Conservation (phyloP, 2,329 filamentous ascomycete genomes). For the Penicillium aurantiogriseum region DNA sequence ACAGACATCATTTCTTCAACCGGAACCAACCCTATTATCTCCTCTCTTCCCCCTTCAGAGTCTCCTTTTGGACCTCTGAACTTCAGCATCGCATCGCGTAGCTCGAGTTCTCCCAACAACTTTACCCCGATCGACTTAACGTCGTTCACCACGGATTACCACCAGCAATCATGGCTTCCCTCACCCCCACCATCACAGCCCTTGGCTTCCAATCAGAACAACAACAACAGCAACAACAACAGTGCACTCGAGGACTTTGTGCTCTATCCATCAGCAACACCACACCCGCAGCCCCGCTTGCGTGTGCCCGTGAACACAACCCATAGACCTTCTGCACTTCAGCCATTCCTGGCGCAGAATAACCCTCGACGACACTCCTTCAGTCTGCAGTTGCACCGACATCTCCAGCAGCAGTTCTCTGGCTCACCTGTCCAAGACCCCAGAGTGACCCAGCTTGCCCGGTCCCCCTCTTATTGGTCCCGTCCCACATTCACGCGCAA, state of each 20-base stretch:
- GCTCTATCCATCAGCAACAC: constrained; percentile 38
- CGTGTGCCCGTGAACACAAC: constrained; percentile 36
- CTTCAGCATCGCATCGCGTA: constrained; percentile 43
- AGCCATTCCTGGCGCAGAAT: constrained; percentile 37
- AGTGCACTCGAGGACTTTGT: constrained; percentile 45
- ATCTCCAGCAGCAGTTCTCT: constrained; percentile 35
- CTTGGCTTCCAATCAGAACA: constrained; percentile 40
- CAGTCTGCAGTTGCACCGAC: constrained; percentile 38
- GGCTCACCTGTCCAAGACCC: constrained; percentile 39
- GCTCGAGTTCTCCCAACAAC: constrained; percentile 42
- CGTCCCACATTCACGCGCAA: constrained; percentile 33
- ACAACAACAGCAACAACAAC: constrained; percentile 34
- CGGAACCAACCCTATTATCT: constrained; percentile 30
- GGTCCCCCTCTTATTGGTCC: constrained; percentile 41
- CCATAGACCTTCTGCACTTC: constrained; percentile 37
- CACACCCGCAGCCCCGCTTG: constrained; percentile 36
- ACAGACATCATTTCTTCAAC: constrained; percentile 44
- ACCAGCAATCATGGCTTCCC: constrained; percentile 49
- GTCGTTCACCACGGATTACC: constrained; percentile 52
- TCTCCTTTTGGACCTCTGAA: constrained; percentile 48
- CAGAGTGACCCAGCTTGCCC: constrained; percentile 42
- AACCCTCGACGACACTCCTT: constrained; percentile 38
- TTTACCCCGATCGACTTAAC: constrained; percentile 43
- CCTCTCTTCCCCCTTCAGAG: constrained; percentile 41
- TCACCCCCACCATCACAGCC: constrained; percentile 45